Evolutionary conservation across 305 asterid genomes (phyloP).

Genomic region (Rubia balearica): DNA sequence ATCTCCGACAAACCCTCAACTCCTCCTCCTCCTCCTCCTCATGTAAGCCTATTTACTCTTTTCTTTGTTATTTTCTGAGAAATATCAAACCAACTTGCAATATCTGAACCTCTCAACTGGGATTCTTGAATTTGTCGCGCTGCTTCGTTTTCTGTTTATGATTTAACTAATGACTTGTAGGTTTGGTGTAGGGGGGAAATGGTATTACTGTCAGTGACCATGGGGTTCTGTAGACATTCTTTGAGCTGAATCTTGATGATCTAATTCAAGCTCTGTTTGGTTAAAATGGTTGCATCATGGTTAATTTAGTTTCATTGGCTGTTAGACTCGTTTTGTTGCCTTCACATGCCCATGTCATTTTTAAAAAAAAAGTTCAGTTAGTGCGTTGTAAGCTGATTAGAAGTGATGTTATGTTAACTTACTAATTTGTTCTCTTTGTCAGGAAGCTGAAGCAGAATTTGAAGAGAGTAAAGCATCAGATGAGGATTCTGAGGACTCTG

Average conservation of each 20-base stretch:
- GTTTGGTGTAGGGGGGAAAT: neutral
- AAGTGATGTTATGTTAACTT: conserved; percentile 4
- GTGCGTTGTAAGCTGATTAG: neutral
- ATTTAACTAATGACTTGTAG: neutral
- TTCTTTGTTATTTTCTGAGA: neutral
- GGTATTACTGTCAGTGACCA: neutral
- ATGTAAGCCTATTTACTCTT: conserved; percentile 19
- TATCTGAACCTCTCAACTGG: neutral
- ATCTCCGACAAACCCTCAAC: conserved; percentile 63
- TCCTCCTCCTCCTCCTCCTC: neutral
- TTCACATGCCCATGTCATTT: neutral
- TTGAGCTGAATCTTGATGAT: neutral
- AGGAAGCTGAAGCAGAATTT: conserved; percentile 49
- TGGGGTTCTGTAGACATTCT: neutral
- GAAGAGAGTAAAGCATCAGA: conserved; percentile 36
- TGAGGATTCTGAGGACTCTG: conserved; percentile 40
- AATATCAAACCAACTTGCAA: neutral
- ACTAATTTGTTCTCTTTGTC: conserved; percentile 15
- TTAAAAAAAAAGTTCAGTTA: neutral
- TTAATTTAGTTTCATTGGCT: neutral
- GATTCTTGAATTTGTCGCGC: neutral
- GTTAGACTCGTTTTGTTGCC: neutral
- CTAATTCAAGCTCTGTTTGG: neutral
- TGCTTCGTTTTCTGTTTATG: neutral
- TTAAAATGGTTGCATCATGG: neutral